A percentile compares a stretch with the other conserved stretches of the same genome.
These are phyloP conservation scores for Metschnikowia drakensbergensis DNA, from an alignment of 805 yeast species.

Conservation along the genomic window DNA sequence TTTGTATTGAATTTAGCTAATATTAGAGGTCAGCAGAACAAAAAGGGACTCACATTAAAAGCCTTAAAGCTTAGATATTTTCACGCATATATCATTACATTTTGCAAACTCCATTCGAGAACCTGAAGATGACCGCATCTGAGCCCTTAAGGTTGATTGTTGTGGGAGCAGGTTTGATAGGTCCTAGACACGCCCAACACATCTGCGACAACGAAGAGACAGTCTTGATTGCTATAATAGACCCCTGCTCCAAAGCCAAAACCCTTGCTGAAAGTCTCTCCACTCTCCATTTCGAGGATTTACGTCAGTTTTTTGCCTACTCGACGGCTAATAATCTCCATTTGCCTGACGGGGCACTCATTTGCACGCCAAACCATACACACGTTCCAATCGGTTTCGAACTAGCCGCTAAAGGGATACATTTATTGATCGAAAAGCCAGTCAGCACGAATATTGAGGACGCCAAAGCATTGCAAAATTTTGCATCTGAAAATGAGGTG, in stretches of 20 bases:
- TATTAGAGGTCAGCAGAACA: not conserved
- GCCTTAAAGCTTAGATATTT: not conserved
- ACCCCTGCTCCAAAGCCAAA: conserved; percentile 31
- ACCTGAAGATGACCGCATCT: conserved; percentile 10
- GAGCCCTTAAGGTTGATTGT: conserved; percentile 22
- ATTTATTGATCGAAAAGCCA: conserved; percentile 38
- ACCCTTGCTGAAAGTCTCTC: conserved; percentile 25
- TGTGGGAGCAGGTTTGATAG: conserved; percentile 39
- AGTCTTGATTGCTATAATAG: conserved; percentile 33
- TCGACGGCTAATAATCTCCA: conserved; percentile 19
- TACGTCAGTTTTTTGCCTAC: conserved; percentile 26
- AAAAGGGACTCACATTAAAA: not conserved
- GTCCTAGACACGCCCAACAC: conserved; percentile 41
- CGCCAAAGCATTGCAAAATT: conserved; percentile 27
- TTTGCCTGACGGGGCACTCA: conserved; percentile 36
- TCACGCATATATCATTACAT: not conserved
- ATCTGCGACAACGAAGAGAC: conserved; percentile 23
- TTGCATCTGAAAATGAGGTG: conserved; percentile 21
- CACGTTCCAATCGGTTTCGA: conserved; percentile 30
- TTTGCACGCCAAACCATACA: conserved; percentile 40
- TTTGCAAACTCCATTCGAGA: not conserved
- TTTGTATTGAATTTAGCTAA: not conserved
- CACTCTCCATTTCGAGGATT: conserved; percentile 22
- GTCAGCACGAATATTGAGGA: conserved; percentile 30
- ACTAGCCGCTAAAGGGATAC: conserved; percentile 31